These are phyloP conservation scores for Haplosporangium sp. DNA, from an alignment of 371 early-diverging fungal genomes.

Conservation along the genomic window DNA sequence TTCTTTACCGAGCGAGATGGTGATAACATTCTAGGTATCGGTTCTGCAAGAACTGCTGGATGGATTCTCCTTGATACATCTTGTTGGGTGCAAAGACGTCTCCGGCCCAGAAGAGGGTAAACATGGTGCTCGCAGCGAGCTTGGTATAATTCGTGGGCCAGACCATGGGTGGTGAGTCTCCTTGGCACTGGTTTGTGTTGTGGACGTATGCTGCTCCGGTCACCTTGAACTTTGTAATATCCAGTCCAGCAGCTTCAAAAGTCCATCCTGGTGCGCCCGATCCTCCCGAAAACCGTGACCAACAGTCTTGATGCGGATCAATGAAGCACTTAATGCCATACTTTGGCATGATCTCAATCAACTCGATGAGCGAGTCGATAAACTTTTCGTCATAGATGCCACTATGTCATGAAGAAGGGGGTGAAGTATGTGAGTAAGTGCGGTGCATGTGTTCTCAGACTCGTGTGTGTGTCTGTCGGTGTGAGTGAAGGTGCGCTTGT, in stretches of 20 bases:
- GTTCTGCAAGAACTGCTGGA: conserved; percentile 68
- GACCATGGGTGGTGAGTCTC: conserved; percentile 80
- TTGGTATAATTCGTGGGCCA: conserved; percentile 90
- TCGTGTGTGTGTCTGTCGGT: too few species aligned
- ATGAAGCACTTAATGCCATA: conserved; percentile 86
- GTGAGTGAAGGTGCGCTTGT: too few species aligned
- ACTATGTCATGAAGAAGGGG: conserved; percentile 10
- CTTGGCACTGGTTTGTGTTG: conserved; percentile 71
- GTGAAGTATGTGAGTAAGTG: not conserved
- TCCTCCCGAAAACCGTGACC: conserved; percentile 78
- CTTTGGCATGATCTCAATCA: conserved; percentile 72
- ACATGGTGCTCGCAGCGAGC: conserved; percentile 85
- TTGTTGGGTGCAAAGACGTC: conserved; percentile 76
- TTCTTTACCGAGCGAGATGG: conserved; percentile 58
- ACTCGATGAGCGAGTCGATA: conserved; percentile 77
- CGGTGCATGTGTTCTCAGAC: too few species aligned
- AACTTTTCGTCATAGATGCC: conserved; percentile 85
- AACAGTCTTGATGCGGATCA: conserved; percentile 82
- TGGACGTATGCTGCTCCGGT: conserved; percentile 86
- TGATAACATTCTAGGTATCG: conserved; percentile 65
- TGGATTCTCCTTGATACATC: conserved; percentile 59
- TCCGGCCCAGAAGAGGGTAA: conserved; percentile 87
- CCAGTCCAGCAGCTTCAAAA: conserved; percentile 75
- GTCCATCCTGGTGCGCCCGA: conserved; percentile 83
- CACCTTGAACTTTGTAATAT: conserved; percentile 72